Evolutionary conservation across 257 asterid species (phyloP).

Genomic region (Gynochthodes officinalis): DNA sequence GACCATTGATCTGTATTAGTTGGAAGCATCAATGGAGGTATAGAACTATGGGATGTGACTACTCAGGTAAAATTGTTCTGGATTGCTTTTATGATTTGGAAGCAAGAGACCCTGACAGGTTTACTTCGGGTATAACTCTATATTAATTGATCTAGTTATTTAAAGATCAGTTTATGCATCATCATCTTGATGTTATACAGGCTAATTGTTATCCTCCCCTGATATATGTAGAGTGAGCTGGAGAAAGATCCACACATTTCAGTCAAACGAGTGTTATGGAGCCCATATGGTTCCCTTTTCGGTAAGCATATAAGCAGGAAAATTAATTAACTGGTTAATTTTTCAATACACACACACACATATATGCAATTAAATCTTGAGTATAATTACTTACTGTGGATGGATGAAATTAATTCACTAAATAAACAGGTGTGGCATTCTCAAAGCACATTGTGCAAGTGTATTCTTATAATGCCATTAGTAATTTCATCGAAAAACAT

Average conservation of each 20-base stretch:
- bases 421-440: slow-evolving; percentile 53
- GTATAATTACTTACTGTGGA: no score
- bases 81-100: slow-evolving; percentile 35
- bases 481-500: slow-evolving; percentile 30
- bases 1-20: no score
- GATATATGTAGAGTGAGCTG: slow-evolving; percentile 35
- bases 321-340: no score
- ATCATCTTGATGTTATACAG: no score
- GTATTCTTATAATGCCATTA: slow-evolving; percentile 30
- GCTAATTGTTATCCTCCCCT: no score
- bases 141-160: no score
- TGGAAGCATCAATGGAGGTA: slow-evolving; percentile 45
- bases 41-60: slow-evolving; percentile 58
- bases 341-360: no score
- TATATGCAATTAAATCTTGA: no score
- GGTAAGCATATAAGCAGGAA: slow-evolving; percentile 53
- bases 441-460: slow-evolving; percentile 38
- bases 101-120: slow-evolving; percentile 20
- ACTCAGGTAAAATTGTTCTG: slow-evolving; percentile 37
- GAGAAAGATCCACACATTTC: slow-evolving; percentile 24
- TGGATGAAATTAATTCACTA: background rate
- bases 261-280: slow-evolving; percentile 57
- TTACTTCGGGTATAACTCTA: slow-evolving; percentile 41
- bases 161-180: no score
- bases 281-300: slow-evolving; percentile 51